Evolutionary conservation across 1,139 yeast species (phyloP).

Genomic region (Yamadazyma atlantica): DNA sequence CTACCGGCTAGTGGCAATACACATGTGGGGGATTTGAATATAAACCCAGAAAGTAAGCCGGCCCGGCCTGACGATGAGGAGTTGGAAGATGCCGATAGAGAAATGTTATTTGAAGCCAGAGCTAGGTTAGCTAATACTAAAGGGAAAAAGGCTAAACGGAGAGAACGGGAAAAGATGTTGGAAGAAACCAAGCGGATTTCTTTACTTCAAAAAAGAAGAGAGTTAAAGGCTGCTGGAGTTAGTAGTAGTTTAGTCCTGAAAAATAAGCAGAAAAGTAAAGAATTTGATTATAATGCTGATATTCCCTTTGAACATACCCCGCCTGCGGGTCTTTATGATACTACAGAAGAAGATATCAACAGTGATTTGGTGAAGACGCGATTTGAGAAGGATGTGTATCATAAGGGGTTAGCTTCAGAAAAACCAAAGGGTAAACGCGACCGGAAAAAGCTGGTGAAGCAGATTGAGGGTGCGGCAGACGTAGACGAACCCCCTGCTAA

Average conservation of each 20-base stretch:
- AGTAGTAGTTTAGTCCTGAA: conserved; percentile 51
- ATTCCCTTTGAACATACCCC: conserved; percentile 82
- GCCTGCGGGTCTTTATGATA: conserved; percentile 67
- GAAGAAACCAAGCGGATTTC: conserved; percentile 77
- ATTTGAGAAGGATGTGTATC: conserved; percentile 28
- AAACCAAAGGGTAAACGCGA: conserved; percentile 25
- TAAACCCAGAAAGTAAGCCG: conserved; percentile 77
- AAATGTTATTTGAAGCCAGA: conserved; percentile 90
- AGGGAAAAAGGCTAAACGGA: conserved; percentile 92
- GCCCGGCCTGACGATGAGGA: conserved; percentile 81
- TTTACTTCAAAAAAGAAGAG: conserved; percentile 76
- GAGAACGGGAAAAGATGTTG: conserved; percentile 77
- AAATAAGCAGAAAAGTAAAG: conserved; percentile 51
- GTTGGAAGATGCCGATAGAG: conserved; percentile 84
- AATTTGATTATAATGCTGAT: conserved; percentile 81
- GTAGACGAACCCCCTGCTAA: conserved; percentile 31
- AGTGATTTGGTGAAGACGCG: conserved; percentile 43
- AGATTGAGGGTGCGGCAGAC: conserved; percentile 36
- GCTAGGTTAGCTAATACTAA: conserved; percentile 91
- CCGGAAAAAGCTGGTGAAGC: conserved; percentile 14
- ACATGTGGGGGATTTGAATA: conserved; percentile 55
- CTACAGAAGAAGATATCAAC: conserved; percentile 52
- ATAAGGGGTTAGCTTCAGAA: conserved; percentile 47
- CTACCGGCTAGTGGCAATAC: conserved; percentile 37
- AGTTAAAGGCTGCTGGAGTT: conserved; percentile 82